Conservation (phyloP, 1,139 yeast species). For the Hansenula anomala region DNA sequence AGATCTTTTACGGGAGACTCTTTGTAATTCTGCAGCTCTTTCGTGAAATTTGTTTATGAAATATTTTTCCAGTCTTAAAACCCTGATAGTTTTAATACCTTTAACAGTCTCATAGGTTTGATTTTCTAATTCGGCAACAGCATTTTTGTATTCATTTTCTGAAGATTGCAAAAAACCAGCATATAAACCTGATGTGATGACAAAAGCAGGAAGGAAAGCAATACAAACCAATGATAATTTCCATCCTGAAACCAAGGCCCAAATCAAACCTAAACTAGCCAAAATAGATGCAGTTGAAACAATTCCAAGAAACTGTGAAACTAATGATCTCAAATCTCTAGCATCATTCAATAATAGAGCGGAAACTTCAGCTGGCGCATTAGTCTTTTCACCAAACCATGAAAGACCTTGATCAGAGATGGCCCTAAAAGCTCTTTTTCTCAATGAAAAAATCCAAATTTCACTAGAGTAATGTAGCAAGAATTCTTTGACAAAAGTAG, state of each 20-base stretch:
- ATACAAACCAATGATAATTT: constrained; percentile 76
- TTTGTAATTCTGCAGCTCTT: constrained; percentile 26
- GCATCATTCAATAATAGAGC: constrained; percentile 75
- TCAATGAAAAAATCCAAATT: constrained; percentile 53
- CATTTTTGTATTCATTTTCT: constrained; percentile 59
- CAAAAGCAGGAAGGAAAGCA: constrained; percentile 63
- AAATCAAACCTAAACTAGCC: constrained; percentile 54
- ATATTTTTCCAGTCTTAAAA: constrained; percentile 44
- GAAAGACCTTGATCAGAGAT: constrained; percentile 49
- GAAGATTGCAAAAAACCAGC: constrained; percentile 44
- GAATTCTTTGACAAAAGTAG: constrained; percentile 47
- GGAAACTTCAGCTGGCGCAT: constrained; percentile 52
- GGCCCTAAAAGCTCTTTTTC: constrained; percentile 44
- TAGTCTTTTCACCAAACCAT: constrained; percentile 42
- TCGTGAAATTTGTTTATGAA: constrained; percentile 37
- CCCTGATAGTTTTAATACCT: constrained; percentile 60
- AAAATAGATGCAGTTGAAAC: constrained; percentile 48
- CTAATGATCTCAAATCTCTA: constrained; percentile 64
- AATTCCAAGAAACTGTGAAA: constrained; percentile 57
- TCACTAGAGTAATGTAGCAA: constrained; percentile 60
- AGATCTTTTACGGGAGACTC: constrained; percentile 44
- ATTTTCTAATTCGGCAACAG: constrained; percentile 49
- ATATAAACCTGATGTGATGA: constrained; percentile 45
- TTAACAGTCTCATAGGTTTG: constrained; percentile 52
- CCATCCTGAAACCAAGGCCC: constrained; percentile 88